Evolutionary conservation across 495 filamentous ascomycete genomes (phyloP).

Genomic region (Neurospora sp.): DNA sequence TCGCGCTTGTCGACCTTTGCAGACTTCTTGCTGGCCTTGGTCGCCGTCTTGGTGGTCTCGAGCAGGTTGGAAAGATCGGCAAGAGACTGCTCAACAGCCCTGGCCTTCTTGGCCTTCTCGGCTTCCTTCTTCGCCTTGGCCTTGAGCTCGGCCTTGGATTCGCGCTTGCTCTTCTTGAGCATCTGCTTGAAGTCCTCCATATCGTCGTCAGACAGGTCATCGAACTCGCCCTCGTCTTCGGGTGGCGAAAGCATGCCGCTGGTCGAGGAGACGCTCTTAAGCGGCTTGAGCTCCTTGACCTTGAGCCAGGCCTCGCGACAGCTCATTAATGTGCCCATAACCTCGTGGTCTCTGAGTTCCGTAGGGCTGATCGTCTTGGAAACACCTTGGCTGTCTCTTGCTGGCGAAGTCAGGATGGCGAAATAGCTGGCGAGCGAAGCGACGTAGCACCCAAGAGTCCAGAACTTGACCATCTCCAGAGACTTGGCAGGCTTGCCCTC

Average conservation of each 20-base stretch:
- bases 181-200: conserved; percentile 16
- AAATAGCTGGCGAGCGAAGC: conserved; percentile 88
- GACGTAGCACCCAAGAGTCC: conserved; percentile 72
- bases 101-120: conserved; percentile 31
- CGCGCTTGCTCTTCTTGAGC: conserved; percentile 18
- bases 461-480: conserved; percentile 56
- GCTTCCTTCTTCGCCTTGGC: conserved; percentile 20
- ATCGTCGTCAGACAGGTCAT: conserved; percentile 8
- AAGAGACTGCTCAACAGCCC: conserved; percentile 37
- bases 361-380: conserved; percentile 49
- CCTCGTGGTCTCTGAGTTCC: conserved; percentile 72
- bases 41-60: conserved; percentile 28
- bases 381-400: conserved; percentile 41
- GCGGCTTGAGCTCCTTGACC: conserved; percentile 50
- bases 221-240: conserved; percentile 15
- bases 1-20: conserved; percentile 15
- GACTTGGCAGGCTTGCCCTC: conserved; percentile 47
- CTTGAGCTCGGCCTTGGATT: conserved; percentile 21
- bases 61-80: conserved; percentile 37
- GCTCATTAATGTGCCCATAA: conserved; percentile 77
- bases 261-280: conserved; percentile 7
- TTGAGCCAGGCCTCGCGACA: conserved; percentile 72
- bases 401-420: conserved; percentile 69
- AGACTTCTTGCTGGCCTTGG: conserved; percentile 22
- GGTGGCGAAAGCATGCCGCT: conserved; percentile 25